Percentiles rank a stretch among this genome's conserved stretches.
Evolutionary conservation across 2,329 filamentous ascomycete genomes (phyloP).

Genomic region (Lizonia empirigonia): DNA sequence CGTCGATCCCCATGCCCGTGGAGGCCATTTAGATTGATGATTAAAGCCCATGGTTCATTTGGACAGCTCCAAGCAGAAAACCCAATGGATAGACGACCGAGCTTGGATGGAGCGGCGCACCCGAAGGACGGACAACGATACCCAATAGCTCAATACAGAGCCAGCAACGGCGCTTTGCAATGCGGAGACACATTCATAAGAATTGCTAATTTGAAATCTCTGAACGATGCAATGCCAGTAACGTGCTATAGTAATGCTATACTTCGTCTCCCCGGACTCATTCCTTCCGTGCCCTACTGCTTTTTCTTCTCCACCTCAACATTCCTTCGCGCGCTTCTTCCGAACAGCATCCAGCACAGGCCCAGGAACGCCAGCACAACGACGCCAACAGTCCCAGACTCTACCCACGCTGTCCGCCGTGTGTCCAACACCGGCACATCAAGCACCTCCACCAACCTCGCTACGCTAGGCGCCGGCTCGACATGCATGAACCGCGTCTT

Average conservation of each 20-base stretch:
- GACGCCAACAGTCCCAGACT: conserved; percentile 50
- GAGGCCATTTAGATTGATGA: conserved; percentile 21
- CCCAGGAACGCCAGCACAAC: conserved; percentile 54
- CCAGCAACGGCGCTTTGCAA: conserved; percentile 12
- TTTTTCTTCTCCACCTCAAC: conserved; percentile 27
- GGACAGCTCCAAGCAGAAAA: neutral
- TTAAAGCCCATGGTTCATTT: neutral
- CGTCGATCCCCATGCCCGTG: conserved; percentile 33
- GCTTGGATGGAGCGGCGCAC: neutral
- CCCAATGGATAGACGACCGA: neutral
- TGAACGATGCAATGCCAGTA: neutral
- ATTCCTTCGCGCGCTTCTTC: conserved; percentile 10
- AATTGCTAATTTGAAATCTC: neutral
- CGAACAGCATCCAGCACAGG: conserved; percentile 51
- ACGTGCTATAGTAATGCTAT: neutral
- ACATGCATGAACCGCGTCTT: conserved; percentile 83
- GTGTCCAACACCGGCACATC: conserved; percentile 15
- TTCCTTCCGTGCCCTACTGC: conserved; percentile 24
- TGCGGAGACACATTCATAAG: neutral
- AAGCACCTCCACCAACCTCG: conserved; percentile 6
- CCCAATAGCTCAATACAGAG: conserved; percentile 4
- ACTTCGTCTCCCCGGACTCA: neutral
- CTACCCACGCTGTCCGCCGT: conserved; percentile 44
- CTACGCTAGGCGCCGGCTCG: conserved; percentile 30
- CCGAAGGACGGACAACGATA: conserved; percentile 6